phyloP scores from a whole-genome alignment of 108 stramenopile species.

The Conticribra guillardii region DNA sequence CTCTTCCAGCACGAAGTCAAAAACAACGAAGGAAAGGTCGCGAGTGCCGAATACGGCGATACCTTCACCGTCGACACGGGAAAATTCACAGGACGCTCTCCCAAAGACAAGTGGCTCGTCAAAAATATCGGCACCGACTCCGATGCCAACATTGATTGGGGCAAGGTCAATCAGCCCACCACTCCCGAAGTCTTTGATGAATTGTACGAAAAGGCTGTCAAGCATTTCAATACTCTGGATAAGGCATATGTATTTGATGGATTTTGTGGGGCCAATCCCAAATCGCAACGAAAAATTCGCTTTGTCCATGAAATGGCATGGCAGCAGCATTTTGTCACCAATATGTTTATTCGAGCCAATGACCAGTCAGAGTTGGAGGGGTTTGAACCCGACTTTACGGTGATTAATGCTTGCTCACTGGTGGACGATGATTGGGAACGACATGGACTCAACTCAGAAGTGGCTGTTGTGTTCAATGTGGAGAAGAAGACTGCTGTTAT shows the following conservation, averaged over 20 bases:
- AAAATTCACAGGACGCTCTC: conserved; percentile 97
- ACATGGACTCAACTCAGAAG: conserved; percentile 92
- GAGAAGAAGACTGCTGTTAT: conserved; percentile 94
- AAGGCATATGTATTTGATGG: conserved; percentile 94
- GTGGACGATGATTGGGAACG: conserved; percentile 89
- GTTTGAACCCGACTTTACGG: conserved; percentile 95
- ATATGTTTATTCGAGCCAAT: conserved; percentile 98
- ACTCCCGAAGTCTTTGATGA: conserved; percentile 93
- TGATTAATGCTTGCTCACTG: conserved; percentile 96
- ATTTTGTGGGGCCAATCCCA: conserved; percentile 90
- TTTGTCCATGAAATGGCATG: conserved; percentile 98
- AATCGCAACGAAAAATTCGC: conserved; percentile 90
- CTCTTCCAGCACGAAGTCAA: conserved; percentile 90
- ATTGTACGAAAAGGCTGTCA: conserved; percentile 91
- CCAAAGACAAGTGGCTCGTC: conserved; percentile 96
- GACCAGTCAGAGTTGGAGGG: conserved; percentile 66
- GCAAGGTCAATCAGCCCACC: conserved; percentile 92
- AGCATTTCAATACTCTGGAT: conserved; percentile 88
- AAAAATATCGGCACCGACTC: conserved; percentile 69
- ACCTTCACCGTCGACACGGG: conserved; percentile 96
- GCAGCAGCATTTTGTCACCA: conserved; percentile 96
- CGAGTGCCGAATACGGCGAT: conserved; percentile 84
- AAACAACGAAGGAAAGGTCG: conserved; percentile 90
- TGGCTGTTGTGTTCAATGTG: conserved; percentile 95
- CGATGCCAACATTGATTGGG: conserved; percentile 93